phyloP scores from a whole-genome alignment of 2,329 filamentous ascomycete species.

The Neofusicoccum cordaticola region DNA sequence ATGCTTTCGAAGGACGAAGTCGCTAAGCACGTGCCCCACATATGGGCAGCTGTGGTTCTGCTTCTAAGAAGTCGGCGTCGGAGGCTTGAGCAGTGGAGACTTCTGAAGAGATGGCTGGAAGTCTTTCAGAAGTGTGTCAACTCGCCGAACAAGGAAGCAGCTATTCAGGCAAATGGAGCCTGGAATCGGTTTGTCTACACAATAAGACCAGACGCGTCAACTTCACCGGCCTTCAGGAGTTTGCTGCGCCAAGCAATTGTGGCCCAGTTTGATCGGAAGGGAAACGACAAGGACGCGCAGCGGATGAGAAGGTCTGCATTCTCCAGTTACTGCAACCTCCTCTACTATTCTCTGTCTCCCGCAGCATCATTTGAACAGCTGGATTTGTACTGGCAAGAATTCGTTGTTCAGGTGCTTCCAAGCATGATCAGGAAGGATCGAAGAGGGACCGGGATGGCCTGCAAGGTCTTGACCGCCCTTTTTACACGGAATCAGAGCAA shows the following conservation, averaged over 20 bases:
- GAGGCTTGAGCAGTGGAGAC: conserved; percentile 65
- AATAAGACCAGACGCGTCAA: conserved; percentile 62
- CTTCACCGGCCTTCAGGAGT: conserved; percentile 53
- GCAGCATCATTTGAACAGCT: conserved; percentile 62
- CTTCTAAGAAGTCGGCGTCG: conserved; percentile 64
- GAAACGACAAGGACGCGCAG: conserved; percentile 47
- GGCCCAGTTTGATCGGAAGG: conserved; percentile 66
- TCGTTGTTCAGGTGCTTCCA: conserved; percentile 59
- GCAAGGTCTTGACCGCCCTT: conserved; percentile 70
- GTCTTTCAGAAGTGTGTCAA: conserved; percentile 85
- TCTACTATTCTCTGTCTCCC: conserved; percentile 80
- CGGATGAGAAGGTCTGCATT: conserved; percentile 59
- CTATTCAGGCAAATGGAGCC: conserved; percentile 74
- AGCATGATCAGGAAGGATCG: conserved; percentile 20
- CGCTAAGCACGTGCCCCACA: conserved; percentile 70
- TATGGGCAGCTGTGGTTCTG: conserved; percentile 82
- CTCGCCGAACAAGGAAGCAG: conserved; percentile 61
- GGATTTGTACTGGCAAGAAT: conserved; percentile 75
- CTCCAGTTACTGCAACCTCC: conserved; percentile 72
- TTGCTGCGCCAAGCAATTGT: conserved; percentile 66
- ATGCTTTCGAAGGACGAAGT: conserved; percentile 63
- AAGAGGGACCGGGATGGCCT: conserved; percentile 36
- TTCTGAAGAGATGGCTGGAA: conserved; percentile 70
- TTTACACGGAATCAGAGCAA: conserved; percentile 57
- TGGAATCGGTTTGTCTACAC: conserved; percentile 84